A percentile compares a stretch with the other conserved stretches of the same genome.
These are phyloP conservation scores for Penicillium expansum DNA, from an alignment of 2,329 filamentous ascomycete genomes.

Conservation along the genomic window DNA sequence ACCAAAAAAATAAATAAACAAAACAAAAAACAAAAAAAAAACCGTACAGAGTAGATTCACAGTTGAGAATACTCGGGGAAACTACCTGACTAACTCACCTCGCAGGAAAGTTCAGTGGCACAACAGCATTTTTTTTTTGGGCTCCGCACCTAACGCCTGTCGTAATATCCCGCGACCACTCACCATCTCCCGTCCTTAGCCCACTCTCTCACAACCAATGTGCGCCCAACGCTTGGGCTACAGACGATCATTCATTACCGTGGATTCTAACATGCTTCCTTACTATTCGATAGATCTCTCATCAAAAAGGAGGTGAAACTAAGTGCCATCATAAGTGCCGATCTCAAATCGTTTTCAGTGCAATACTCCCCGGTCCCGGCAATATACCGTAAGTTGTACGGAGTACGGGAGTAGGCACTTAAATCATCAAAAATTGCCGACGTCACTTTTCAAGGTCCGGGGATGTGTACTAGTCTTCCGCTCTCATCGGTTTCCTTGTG, in stretches of 20 bases:
- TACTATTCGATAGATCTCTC: slow-evolving; percentile 24
- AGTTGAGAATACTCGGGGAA: neutral
- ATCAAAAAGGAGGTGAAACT: slow-evolving; percentile 25
- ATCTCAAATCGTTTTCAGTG: slow-evolving; percentile 15
- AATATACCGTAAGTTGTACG: neutral
- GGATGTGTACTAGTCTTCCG: slow-evolving; percentile 11
- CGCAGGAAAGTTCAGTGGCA: slow-evolving; percentile 1
- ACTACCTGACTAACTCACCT: neutral
- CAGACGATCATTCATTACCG: slow-evolving; percentile 30
- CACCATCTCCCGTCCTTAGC: neutral
- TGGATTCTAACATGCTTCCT: slow-evolving; percentile 18
- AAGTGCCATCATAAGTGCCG: slow-evolving; percentile 20
- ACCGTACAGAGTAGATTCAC: too few relatives aligned
- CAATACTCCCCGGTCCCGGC: neutral
- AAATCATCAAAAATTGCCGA: slow-evolving; percentile 16
- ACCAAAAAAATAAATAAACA: neutral
- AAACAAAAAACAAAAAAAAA: neutral
- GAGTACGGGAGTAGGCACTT: too few relatives aligned
- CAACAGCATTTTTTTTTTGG: neutral
- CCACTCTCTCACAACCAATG: slow-evolving; percentile 13
- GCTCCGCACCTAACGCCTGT: slow-evolving; percentile 6
- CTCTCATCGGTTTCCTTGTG: neutral
- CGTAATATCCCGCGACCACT: slow-evolving; percentile 11
- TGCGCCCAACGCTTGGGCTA: slow-evolving; percentile 20
- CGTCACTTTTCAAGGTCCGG: slow-evolving; percentile 17